Percentiles rank a stretch among this genome's conserved stretches.
Conservation (phyloP, 2,329 filamentous ascomycete species). For the Exserohilum rostratum region DNA sequence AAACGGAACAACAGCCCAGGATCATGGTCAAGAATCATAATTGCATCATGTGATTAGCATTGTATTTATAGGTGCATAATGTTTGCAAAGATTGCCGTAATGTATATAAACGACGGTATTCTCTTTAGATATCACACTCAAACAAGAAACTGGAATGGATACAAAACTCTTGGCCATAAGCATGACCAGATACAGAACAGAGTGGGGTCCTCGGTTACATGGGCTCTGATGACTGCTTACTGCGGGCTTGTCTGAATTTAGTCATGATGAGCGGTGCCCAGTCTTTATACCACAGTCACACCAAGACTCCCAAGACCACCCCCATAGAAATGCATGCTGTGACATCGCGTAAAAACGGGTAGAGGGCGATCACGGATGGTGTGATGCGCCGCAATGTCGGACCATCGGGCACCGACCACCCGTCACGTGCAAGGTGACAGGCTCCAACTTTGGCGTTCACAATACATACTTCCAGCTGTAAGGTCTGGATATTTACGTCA, state of each 20-base stretch:
- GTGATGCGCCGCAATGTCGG: background rate
- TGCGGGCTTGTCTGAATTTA: background rate
- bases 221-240: too few species aligned
- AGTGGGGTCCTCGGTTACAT: background rate
- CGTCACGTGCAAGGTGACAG: background rate
- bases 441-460: background rate
- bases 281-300: background rate
- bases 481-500: background rate
- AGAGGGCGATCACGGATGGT: background rate
- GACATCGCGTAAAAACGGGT: background rate
- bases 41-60: background rate
- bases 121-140: too few species aligned
- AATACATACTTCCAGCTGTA: background rate
- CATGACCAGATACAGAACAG: background rate
- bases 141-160: too few species aligned
- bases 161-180: background rate
- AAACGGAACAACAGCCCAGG: background rate
- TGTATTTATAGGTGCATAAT: background rate
- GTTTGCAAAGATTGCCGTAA: too few species aligned
- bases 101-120: too few species aligned
- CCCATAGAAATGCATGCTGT: background rate
- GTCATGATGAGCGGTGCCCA: background rate
- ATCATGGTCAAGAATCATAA: background rate
- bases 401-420: background rate
- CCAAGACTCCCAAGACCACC: background rate